Conservation (phyloP, 2,329 filamentous ascomycete species). For the Bipolaris bicolor region DNA sequence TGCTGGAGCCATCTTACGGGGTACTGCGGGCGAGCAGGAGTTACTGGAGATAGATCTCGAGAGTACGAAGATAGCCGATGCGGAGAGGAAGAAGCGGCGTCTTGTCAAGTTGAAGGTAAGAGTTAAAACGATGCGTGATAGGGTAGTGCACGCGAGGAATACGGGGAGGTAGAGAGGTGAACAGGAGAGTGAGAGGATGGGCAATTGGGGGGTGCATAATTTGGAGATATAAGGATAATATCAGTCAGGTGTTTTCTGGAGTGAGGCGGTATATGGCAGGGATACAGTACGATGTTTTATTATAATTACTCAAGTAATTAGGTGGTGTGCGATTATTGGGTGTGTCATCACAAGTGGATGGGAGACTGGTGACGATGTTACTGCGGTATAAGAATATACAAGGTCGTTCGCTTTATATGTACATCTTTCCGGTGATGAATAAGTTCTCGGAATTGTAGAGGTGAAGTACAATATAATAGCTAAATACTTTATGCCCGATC, state of each 20-base stretch:
- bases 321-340: background rate
- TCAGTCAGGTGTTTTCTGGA: background rate
- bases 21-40: background rate
- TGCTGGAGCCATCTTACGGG: background rate
- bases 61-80: background rate
- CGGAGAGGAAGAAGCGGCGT: background rate
- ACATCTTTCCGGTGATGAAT: background rate
- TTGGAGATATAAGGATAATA: background rate
- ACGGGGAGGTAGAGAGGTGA: background rate
- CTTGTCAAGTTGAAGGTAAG: constrained; percentile 19
- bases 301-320: background rate
- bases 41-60: background rate
- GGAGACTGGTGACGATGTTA: background rate
- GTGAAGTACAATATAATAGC: too few species aligned
- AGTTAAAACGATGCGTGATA: background rate
- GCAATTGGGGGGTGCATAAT: background rate
- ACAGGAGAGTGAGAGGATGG: background rate
- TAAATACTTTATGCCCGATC: too few species aligned
- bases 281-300: too few species aligned
- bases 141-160: background rate
- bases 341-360: background rate
- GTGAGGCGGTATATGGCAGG: too few species aligned
- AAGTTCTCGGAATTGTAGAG: background rate
- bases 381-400: background rate
- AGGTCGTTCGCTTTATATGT: background rate